Base-by-base conservation (phyloP, 75 land plant species). In the Picea glauca region DNA sequence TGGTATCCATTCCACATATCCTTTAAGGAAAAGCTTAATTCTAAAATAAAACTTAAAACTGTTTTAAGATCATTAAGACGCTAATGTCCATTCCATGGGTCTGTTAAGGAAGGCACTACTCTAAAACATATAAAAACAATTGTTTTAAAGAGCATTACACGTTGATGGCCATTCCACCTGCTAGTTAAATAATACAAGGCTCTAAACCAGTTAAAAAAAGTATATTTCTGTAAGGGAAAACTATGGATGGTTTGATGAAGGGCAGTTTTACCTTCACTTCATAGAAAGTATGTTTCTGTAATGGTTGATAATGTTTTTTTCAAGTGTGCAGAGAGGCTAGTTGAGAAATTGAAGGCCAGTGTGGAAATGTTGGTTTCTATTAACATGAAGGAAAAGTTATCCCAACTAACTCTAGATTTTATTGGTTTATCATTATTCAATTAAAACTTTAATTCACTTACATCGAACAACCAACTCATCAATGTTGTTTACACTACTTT, bases 401-500 rank as follows among this genome's bases (percentile, higher is more conserved):
- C 98, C 13, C 99, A 96, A 70, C 80, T 98, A 59, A 95, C 99
- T 17, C 80, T 98, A 58, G 99, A 98, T 82, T 91, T 98, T 20
- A 98, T 98, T 81, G 99, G 99, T 43, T 87, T 95, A 33, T 87
- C 99, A 14, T 76, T 98, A 70, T 98, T 98, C 81, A 98, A 98
- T 79, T 96, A 98, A 78, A 88, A 93, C 80, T 98, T 98, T 80
- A 93, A 95, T 84, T 83, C 99, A 13, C 91, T 98, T 21, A 88
- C 82, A 23, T 60, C 92, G 32, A 91, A 98, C 72, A 98, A 93
- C 79, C 98, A 98, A 32, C 93, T 98, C 60, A 98, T 98, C 67
- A 93, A 93, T 79, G 99, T 98, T 26, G 96, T 98, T 58, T 98
- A 98, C 82, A 98, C 98, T 85, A 98, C 99, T 76, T 75, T 98